Base-by-base conservation (phyloP, 2,329 filamentous ascomycete genomes). In the Diaporthe sp. region DNA sequence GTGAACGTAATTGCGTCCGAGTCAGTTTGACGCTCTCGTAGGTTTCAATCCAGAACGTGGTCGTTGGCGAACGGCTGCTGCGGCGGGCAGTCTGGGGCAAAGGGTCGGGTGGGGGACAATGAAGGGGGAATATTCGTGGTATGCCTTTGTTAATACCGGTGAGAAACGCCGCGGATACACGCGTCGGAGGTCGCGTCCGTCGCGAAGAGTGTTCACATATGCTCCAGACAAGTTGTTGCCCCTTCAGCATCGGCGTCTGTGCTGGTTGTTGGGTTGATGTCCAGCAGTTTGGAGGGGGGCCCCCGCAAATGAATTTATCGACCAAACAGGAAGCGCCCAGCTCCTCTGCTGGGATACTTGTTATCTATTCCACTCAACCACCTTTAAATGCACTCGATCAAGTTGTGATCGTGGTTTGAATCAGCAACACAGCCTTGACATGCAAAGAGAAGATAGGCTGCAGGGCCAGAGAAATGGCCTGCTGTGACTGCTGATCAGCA, bases 291-390 rank as follows among this genome's bases (percentile, higher is more conserved):
- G 71, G 58, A 55, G 60, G 58, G 58, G 58, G 37, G 71, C 49
- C 65, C 65, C 65, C 65, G 65, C 65, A 70, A 70, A 70, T 70
- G 49, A 70, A 67, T 70, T 70, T 70, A 53, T 70, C 65, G 37
- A 70, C 65, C 65, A 70, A 70, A 70, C 65, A 70, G 65, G 34
- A 70, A 55, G 65, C 65, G 49, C 49, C 28, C 49, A 70, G 65
- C 65, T 55, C 49, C 65, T 55, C 65, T 55, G 34, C 47, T 70
- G 65, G 49, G 65, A 55, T 70, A 53, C 65, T 70, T 28, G 65
- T 25, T 70, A 70, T 55, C 65, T 55, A 12, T 55, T 70, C 47
- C 34, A 34, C 5, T 39, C 65, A 28, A 70, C 65, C 65, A 70
- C 65, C 65, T 20, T 4, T 17, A 17, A 39, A 39, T 42, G 49